Evolutionary conservation across 352 stramenopile genomes (phyloP), one percentile per base, ranked within the genome.

Genomic region (Phytopythium delawarense): DNA sequence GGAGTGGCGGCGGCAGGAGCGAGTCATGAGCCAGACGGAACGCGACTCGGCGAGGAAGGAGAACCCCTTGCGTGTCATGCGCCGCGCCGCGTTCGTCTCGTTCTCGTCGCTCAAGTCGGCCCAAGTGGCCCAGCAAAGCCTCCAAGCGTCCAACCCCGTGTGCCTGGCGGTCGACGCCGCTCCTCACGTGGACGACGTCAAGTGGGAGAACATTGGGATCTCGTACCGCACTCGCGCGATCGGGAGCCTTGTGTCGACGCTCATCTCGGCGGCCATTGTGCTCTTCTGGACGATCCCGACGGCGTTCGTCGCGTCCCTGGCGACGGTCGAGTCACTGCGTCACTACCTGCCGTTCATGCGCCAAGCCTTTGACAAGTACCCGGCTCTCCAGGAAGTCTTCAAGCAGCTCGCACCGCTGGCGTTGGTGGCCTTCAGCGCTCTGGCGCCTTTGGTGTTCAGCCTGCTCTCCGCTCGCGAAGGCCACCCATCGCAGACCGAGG

Each of bases 251-350:
- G 59, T 89, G 1, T 88, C 85, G 7, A 61, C 70, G 7, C 49
- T 79, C 21, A 57, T 91, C n/a, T 91, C 85, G 9, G 72, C 71
- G 0, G 59, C 49, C 21, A 88, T 94, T 59, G 81, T 92, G 53
- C 64, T 94, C 9, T 94, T 94, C 60, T 94, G 85, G 83, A 94
- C 85, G 4, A 88, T 94, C 53, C 85, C 85, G 20, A 91, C 83
- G 39, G 81, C 81, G 1, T 89, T 92, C 28, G 80, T 94, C 11
- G 76, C 83, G 9, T 92, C 85, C 13, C 59, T 94, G 15, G 65
- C 85, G 21, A 89, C 74, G 4, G 75, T 92, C 28, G 83, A 91
- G 53, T 89, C 79, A 30, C 70, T 94, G 48, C 76, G 75, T 16
- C 76, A 67, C 16, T 65, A 79, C 5, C 57, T 91, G 32, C 85